A percentile compares a stretch with the other conserved stretches of the same genome.
These are phyloP conservation scores for Aspergillus asperescens DNA, from an alignment of 495 filamentous ascomycete genomes.

Conservation along the genomic window DNA sequence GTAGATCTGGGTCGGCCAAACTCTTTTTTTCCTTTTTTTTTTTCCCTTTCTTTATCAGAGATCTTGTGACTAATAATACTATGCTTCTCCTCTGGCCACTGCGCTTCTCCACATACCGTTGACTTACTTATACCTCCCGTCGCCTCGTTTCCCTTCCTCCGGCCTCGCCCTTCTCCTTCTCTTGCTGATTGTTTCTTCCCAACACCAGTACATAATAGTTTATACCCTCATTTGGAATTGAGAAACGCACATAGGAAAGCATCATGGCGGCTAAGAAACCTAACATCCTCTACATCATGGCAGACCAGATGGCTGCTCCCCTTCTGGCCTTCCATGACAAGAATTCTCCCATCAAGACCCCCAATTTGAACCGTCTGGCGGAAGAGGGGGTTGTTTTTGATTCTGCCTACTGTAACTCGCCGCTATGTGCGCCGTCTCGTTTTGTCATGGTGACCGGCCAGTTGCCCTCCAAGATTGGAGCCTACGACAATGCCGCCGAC, in stretches of 20 bases:
- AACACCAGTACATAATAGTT: slow-evolving; percentile 1
- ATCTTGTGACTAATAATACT: slow-evolving; percentile 8
- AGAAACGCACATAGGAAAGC: slow-evolving; percentile 4
- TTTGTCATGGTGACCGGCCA: slow-evolving; percentile 87
- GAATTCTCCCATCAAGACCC: slow-evolving; percentile 75
- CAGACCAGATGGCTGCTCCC: slow-evolving; percentile 85
- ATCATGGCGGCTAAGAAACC: slow-evolving; percentile 49
- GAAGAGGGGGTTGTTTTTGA: slow-evolving; percentile 75
- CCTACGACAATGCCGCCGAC: slow-evolving; percentile 80
- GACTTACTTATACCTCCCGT: slow-evolving; percentile 14
- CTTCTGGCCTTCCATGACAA: slow-evolving; percentile 79
- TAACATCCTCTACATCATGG: slow-evolving; percentile 86
- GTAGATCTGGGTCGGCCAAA: slow-evolving; percentile 10
- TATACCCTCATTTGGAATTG: not conserved
- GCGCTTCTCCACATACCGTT: slow-evolving; percentile 10
- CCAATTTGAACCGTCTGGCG: slow-evolving; percentile 76
- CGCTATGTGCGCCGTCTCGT: slow-evolving; percentile 80
- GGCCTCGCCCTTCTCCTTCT: slow-evolving; percentile 2
- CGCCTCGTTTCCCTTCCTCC: slow-evolving; percentile 17
- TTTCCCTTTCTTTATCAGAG: slow-evolving; percentile 6
- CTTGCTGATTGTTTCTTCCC: not conserved
- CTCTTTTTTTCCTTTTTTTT: slow-evolving; percentile 10
- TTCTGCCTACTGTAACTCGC: slow-evolving; percentile 83
- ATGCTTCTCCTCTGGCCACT: not conserved
- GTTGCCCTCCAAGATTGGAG: slow-evolving; percentile 77